Evolutionary conservation across 1,284 basidiomycete species (phyloP).

Genomic region (Abortiporus biennis): DNA sequence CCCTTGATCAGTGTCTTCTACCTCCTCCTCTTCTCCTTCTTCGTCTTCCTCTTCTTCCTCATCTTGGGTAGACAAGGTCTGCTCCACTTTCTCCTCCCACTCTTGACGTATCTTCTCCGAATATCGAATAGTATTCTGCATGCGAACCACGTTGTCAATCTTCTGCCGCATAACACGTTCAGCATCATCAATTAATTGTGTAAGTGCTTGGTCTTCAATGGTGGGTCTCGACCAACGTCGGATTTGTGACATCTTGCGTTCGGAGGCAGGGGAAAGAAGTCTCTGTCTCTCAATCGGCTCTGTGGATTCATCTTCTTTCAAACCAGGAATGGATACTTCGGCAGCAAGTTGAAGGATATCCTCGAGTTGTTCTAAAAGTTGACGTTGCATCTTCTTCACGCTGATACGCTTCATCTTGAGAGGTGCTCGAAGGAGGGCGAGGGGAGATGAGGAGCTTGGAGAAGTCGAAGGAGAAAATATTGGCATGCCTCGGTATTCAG

Average conservation of each 20-base stretch:
- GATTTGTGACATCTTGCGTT: constrained; percentile 76
- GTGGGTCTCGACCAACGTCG: constrained; percentile 81
- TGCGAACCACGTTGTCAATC: constrained; percentile 90
- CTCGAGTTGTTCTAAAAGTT: constrained; percentile 79
- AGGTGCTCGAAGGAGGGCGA: constrained; percentile 60
- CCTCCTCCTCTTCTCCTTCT: constrained; percentile 31
- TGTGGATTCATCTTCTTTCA: constrained; percentile 87
- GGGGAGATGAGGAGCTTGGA: constrained; percentile 59
- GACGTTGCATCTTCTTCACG: constrained; percentile 76
- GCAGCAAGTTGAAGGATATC: constrained; percentile 77
- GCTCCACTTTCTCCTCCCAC: constrained; percentile 88
- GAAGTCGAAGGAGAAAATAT: constrained; percentile 69
- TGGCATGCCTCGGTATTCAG: constrained; percentile 87
- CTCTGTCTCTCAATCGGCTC: constrained; percentile 92
- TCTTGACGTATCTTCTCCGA: constrained; percentile 96
- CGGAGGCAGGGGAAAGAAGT: constrained; percentile 81
- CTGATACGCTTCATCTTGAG: constrained; percentile 73
- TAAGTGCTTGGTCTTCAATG: constrained; percentile 83
- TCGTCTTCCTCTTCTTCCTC: constrained; percentile 37
- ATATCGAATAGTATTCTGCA: constrained; percentile 98
- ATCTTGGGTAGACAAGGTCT: constrained; percentile 56
- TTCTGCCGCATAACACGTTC: constrained; percentile 90
- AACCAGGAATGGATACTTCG: constrained; percentile 83
- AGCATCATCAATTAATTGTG: constrained; percentile 79
- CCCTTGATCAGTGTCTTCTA: constrained; percentile 22